Evolutionary conservation across 768 basidiomycete species (phyloP).

Genomic region (Trametes punicea): DNA sequence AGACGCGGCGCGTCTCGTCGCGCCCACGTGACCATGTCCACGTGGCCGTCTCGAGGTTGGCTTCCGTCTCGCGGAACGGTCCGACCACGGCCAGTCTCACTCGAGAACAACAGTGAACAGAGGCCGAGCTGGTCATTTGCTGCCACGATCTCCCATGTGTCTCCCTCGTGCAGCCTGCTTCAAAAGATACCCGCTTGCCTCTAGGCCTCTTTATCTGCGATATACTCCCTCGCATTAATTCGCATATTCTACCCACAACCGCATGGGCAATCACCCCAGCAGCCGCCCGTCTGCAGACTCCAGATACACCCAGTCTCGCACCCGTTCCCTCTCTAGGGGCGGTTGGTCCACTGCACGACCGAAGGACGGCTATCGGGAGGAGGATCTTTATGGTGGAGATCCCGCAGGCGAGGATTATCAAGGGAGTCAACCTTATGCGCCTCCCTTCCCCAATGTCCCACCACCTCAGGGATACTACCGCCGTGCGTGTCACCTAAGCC

Average conservation of each 20-base stretch:
- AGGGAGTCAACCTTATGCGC: neutral
- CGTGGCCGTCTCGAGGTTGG: slow-evolving; percentile 15
- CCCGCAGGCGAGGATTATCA: neutral
- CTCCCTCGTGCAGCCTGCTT: neutral
- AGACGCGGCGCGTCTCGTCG: slow-evolving; percentile 7
- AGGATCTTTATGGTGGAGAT: neutral
- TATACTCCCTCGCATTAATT: slow-evolving; percentile 1
- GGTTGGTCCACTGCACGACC: neutral
- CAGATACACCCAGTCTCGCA: neutral
- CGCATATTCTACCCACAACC: neutral
- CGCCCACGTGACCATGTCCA: slow-evolving; percentile 9
- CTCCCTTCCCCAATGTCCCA: slow-evolving; percentile 2
- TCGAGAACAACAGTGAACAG: too few species aligned
- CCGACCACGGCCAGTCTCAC: too few species aligned
- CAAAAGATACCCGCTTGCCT: slow-evolving; percentile 4
- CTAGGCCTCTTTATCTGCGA: neutral
- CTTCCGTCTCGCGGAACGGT: neutral
- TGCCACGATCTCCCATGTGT: neutral
- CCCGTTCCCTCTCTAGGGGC: slow-evolving; percentile 2
- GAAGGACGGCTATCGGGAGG: neutral
- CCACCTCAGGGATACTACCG: neutral
- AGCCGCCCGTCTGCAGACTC: slow-evolving; percentile 4
- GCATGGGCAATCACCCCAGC: slow-evolving; percentile 18
- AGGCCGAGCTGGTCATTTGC: too few species aligned
- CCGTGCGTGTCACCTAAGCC: neutral